A percentile compares a stretch with the other conserved stretches of the same genome.
Evolutionary conservation across 495 filamentous ascomycete genomes (phyloP).

Genomic region (Neurospora sp.): DNA sequence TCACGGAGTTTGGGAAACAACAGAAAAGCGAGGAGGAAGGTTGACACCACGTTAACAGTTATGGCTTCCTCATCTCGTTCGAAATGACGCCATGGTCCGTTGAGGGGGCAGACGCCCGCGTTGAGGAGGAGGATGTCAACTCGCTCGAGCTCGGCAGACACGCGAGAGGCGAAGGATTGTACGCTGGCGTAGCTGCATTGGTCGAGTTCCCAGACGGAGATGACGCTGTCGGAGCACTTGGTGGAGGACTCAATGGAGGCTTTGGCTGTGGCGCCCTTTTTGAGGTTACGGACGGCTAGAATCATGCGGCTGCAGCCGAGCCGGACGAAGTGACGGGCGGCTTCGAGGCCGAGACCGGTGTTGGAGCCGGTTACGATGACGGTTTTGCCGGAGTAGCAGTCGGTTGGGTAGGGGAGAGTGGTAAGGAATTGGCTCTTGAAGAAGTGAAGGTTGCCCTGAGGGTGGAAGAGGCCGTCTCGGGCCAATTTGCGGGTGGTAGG

Average conservation of each 20-base stretch:
- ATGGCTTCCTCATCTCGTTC: slow-evolving; percentile 35
- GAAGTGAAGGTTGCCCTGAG: not conserved
- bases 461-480: not conserved
- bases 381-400: slow-evolving; percentile 21
- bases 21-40: slow-evolving; percentile 33
- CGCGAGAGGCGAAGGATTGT: slow-evolving; percentile 14
- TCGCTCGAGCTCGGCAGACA: slow-evolving; percentile 18
- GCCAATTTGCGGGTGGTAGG: not conserved
- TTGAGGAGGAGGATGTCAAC: slow-evolving; percentile 39
- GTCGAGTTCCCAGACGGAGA: slow-evolving; percentile 44
- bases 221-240: slow-evolving; percentile 31
- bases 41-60: slow-evolving; percentile 46
- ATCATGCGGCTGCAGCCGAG: slow-evolving; percentile 36
- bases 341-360: slow-evolving; percentile 43
- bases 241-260: slow-evolving; percentile 28
- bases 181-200: slow-evolving; percentile 24
- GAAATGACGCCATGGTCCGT: slow-evolving; percentile 4
- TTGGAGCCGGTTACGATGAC: slow-evolving; percentile 47
- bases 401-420: slow-evolving; percentile 1
- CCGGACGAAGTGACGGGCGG: slow-evolving; percentile 32
- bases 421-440: slow-evolving; percentile 4
- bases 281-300: slow-evolving; percentile 34
- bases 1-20: slow-evolving; percentile 32
- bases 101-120: slow-evolving; percentile 23
- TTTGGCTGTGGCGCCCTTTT: slow-evolving; percentile 35